These are phyloP conservation scores for Royoungia palumana DNA, from an alignment of 768 basidiomycete genomes.

Conservation along the genomic window DNA sequence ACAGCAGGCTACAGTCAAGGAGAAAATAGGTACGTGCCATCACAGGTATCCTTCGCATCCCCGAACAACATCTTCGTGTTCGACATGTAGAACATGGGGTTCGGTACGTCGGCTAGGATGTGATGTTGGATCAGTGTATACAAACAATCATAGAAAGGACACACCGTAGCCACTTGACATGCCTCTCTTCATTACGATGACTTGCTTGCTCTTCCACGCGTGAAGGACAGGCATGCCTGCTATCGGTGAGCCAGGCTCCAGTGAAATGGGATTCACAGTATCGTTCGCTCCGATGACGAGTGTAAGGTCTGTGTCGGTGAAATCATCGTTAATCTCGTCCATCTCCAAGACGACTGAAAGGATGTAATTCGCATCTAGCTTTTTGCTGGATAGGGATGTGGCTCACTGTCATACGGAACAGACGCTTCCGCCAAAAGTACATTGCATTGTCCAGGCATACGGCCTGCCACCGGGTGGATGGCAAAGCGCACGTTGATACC, in stretches of 20 bases:
- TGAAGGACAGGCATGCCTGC: conserved; percentile 92
- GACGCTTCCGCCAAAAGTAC: conserved; percentile 89
- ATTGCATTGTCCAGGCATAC: conserved; percentile 93
- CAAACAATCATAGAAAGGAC: conserved; percentile 11
- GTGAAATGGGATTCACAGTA: conserved; percentile 86
- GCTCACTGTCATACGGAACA: conserved; percentile 83
- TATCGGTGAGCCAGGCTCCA: conserved; percentile 83
- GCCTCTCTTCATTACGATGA: conserved; percentile 90
- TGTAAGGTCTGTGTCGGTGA: conserved; percentile 83
- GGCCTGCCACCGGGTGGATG: conserved; percentile 87
- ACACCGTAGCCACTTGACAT: conserved; percentile 85
- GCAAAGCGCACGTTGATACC: conserved; percentile 82
- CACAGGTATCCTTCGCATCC: conserved; percentile 88
- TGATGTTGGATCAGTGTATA: background rate
- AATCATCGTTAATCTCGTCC: conserved; percentile 95
- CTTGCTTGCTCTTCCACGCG: conserved; percentile 91
- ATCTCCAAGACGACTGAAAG: conserved; percentile 79
- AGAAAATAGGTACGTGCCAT: conserved; percentile 47
- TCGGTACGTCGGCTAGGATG: conserved; percentile 76
- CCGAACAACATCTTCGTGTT: conserved; percentile 90
- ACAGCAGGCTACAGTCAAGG: background rate
- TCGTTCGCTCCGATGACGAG: conserved; percentile 92
- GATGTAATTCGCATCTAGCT: background rate
- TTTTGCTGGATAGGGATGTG: background rate
- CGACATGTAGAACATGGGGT: conserved; percentile 92